Evolutionary conservation across 441 rosid genomes (phyloP).

Genomic region (Biscutella laevigata): DNA sequence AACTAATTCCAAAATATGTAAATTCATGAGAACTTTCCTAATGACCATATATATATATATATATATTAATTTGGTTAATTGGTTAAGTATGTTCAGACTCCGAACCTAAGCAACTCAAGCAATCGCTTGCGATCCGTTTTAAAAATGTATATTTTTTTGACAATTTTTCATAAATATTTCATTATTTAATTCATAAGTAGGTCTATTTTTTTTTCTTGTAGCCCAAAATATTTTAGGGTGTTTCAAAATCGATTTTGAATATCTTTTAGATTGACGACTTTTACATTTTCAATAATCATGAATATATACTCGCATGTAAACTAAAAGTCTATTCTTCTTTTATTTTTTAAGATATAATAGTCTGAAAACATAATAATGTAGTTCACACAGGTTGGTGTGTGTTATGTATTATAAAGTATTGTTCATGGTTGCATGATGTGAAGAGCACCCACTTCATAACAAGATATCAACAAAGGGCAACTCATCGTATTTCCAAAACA

Average conservation of each 20-base stretch:
- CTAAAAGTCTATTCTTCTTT: background rate
- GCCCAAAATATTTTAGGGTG: no score
- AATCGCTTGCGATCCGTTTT: no score
- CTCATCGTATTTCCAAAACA: conserved; percentile 20
- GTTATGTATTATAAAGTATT: conserved; percentile 18
- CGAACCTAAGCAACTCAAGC: no score
- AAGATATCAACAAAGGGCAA: conserved; percentile 22
- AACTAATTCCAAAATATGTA: background rate
- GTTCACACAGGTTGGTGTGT: conserved; percentile 19
- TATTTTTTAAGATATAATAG: background rate
- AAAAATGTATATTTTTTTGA: no score
- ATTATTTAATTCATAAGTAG: no score
- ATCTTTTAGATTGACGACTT: background rate
- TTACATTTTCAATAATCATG: background rate
- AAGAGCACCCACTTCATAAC: conserved; percentile 27
- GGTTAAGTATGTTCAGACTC: no score
- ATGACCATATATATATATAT: background rate
- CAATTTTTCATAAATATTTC: no score
- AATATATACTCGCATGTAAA: conserved; percentile 5
- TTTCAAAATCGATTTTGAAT: no score
- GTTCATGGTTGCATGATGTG: conserved; percentile 29
- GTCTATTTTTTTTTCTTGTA: no score
- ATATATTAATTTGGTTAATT: no score
- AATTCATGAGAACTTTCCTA: background rate
- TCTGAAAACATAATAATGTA: background rate